Conservation (phyloP, 257 asterid species). For the Scutellaria minor region DNA sequence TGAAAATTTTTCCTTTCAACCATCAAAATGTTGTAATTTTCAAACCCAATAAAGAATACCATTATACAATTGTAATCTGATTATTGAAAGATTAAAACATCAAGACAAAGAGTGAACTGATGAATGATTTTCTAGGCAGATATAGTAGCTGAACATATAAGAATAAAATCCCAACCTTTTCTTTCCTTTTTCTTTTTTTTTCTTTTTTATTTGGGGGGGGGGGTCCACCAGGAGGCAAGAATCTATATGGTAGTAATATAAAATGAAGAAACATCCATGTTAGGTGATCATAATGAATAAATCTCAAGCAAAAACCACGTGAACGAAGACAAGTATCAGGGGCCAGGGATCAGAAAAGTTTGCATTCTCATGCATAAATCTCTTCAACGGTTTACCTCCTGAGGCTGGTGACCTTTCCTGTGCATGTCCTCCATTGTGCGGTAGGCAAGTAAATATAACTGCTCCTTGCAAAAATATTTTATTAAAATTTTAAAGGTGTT, state of each 20-base stretch:
- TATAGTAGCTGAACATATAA: neutral
- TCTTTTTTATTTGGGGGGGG: neutral
- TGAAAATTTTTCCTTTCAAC: too few species aligned
- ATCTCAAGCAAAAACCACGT: constrained; percentile 10
- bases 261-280: constrained; percentile 22
- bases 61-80: too few species aligned
- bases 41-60: too few species aligned
- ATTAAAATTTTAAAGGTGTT: constrained; percentile 80
- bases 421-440: constrained; percentile 95
- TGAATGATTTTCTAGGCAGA: neutral
- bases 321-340: constrained; percentile 16
- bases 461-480: constrained; percentile 87
- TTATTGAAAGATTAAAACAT: too few species aligned
- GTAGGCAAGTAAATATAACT: constrained; percentile 76
- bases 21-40: too few species aligned
- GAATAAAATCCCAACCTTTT: neutral
- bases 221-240: neutral
- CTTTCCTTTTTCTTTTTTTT: neutral
- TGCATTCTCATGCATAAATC: constrained; percentile 24
- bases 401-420: constrained; percentile 81
- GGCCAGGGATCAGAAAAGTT: constrained; percentile 18
- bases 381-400: constrained; percentile 64
- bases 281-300: constrained; percentile 25
- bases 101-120: too few species aligned
- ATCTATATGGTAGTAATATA: neutral